A percentile compares a stretch with the other conserved stretches of the same genome.
Conservation (phyloP, 1,139 yeast genomes). For the Pichia sp. region DNA sequence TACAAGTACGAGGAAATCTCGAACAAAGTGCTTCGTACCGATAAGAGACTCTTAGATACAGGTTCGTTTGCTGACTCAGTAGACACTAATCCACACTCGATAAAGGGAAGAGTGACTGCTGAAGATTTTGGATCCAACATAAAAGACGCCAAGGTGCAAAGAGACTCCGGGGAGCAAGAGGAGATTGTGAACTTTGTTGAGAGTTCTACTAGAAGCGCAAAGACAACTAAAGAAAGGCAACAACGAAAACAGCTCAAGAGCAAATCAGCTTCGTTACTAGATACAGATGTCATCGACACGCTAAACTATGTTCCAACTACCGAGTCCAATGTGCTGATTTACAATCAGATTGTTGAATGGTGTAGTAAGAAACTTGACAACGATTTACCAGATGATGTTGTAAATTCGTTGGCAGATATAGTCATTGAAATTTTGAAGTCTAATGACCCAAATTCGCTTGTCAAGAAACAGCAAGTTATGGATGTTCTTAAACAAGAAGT, state of each 20-base stretch:
- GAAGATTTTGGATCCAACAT: slow-evolving; percentile 62
- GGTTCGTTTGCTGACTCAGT: slow-evolving; percentile 40
- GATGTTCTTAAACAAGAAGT: slow-evolving; percentile 46
- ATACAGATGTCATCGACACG: slow-evolving; percentile 34
- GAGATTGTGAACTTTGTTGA: slow-evolving; percentile 17
- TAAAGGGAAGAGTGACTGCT: slow-evolving; percentile 59
- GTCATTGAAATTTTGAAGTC: slow-evolving; percentile 56
- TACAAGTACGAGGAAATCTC: slow-evolving; percentile 67
- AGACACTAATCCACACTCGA: slow-evolving; percentile 61
- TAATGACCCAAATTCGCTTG: slow-evolving; percentile 38
- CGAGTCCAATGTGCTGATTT: slow-evolving; percentile 39
- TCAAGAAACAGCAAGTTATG: slow-evolving; percentile 38
- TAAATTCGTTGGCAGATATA: slow-evolving; percentile 62
- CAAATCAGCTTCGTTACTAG: slow-evolving; percentile 29
- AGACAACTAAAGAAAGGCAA: slow-evolving; percentile 5
- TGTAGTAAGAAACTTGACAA: slow-evolving; percentile 43
- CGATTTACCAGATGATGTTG: slow-evolving; percentile 55
- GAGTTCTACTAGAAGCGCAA: slow-evolving; percentile 4
- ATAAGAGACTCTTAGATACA: slow-evolving; percentile 43
- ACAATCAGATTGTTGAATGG: slow-evolving; percentile 47
- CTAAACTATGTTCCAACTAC: slow-evolving; percentile 51
- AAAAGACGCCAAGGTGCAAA: slow-evolving; percentile 12
- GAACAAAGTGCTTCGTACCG: slow-evolving; percentile 64
- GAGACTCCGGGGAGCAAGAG: slow-evolving; percentile 16
- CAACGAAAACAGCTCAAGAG: neutral